Percentiles rank a stretch among this genome's conserved stretches.
These are phyloP conservation scores for Sporothrix pseudoabietina DNA, from an alignment of 2,329 filamentous ascomycete species.

Conservation along the genomic window DNA sequence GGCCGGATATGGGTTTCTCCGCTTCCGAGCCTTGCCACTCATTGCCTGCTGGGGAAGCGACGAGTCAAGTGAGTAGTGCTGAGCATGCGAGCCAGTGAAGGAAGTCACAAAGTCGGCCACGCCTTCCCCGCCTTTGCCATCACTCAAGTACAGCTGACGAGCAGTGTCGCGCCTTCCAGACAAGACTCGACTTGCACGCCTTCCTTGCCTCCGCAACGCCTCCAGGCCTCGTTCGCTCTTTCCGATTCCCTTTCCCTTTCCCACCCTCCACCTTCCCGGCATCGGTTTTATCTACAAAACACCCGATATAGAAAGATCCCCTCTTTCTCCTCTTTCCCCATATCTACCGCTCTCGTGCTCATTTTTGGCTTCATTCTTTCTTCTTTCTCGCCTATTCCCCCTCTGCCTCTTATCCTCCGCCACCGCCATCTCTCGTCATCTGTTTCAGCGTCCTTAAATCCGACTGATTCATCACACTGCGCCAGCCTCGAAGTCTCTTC, in stretches of 20 bases:
- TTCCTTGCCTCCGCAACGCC: neutral
- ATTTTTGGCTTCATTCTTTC: constrained; percentile 35
- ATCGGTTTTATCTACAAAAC: constrained; percentile 7
- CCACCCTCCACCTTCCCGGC: neutral
- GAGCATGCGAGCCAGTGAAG: neutral
- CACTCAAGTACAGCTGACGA: neutral
- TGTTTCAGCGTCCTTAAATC: neutral
- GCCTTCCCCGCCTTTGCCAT: constrained; percentile 24
- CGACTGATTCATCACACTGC: neutral
- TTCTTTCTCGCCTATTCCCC: constrained; percentile 10
- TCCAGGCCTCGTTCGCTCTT: neutral
- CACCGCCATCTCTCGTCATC: constrained; percentile 13
- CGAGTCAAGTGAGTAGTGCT: neutral
- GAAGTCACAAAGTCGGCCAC: neutral
- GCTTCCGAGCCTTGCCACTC: constrained; percentile 7
- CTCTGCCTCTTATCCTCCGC: neutral
- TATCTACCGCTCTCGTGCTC: constrained; percentile 7
- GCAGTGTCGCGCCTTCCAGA: neutral
- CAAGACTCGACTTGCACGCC: neutral
- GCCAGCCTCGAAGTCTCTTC: constrained; percentile 13
- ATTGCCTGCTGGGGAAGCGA: neutral
- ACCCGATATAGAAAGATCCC: neutral
- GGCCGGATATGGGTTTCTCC: neutral
- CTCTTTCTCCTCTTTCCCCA: constrained; percentile 24
- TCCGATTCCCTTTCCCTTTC: neutral